phyloP scores from a whole-genome alignment of 352 stramenopile genomes.

The Thraustochytrium sp. region DNA sequence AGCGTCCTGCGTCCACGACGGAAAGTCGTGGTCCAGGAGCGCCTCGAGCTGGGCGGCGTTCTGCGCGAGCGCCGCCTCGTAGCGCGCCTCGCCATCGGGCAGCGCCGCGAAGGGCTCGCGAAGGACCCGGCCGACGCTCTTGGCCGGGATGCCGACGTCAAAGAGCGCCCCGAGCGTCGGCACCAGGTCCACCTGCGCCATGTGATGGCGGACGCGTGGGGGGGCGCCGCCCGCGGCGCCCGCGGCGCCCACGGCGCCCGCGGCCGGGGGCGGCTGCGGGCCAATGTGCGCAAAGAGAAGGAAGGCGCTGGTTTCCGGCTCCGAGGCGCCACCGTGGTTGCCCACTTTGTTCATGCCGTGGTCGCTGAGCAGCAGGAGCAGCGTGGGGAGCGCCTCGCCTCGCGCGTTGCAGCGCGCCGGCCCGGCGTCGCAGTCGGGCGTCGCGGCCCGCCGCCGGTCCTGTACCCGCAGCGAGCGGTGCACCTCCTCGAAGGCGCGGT shows the following conservation, averaged over 20 bases:
- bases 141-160: conserved; percentile 61
- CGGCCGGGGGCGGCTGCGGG: neutral
- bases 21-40: neutral
- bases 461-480: conserved; percentile 65
- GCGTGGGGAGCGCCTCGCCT: conserved; percentile 52
- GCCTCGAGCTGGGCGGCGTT: neutral
- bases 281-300: conserved; percentile 62
- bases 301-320: conserved; percentile 72
- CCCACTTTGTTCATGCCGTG: conserved; percentile 77
- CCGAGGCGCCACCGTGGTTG: conserved; percentile 71
- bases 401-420: conserved; percentile 20
- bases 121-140: conserved; percentile 64
- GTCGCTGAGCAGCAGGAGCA: conserved; percentile 74
- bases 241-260: neutral
- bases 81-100: neutral
- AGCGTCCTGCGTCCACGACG: neutral
- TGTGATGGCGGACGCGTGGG: conserved; percentile 26
- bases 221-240: neutral
- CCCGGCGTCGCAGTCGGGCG: neutral
- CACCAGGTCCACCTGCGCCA: conserved; percentile 69
- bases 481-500: conserved; percentile 62
- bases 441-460: neutral
- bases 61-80: neutral
- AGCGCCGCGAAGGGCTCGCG: conserved; percentile 56
- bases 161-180: conserved; percentile 70